phyloP scores from a whole-genome alignment of 345 rosid species.

The Hypericum androsaemum region DNA sequence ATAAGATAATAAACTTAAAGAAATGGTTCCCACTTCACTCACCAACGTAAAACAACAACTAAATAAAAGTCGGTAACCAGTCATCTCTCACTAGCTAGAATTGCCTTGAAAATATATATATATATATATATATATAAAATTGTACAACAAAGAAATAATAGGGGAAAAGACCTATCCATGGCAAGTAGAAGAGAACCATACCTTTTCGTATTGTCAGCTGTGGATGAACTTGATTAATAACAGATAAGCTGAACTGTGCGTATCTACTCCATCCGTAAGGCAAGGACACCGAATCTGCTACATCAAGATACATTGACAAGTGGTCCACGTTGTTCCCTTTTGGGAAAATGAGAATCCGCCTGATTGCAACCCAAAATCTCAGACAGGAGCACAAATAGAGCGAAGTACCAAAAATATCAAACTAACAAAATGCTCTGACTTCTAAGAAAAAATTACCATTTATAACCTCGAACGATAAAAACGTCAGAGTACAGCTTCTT shows the following conservation, averaged over 20 bases:
- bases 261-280: constrained; percentile 95
- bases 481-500: constrained; percentile 69
- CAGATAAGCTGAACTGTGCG: constrained; percentile 82
- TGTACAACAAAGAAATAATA: background rate
- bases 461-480: constrained; percentile 74
- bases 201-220: constrained; percentile 79
- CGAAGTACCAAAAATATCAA: background rate
- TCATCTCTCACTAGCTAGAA: too few species aligned
- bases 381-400: background rate
- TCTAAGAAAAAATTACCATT: constrained; percentile 42
- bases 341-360: constrained; percentile 86
- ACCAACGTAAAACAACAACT: too few species aligned
- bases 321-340: constrained; percentile 89
- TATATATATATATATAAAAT: background rate
- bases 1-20: too few species aligned
- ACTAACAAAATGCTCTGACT: background rate
- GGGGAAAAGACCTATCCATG: background rate
- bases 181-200: constrained; percentile 11
- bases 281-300: constrained; percentile 68
- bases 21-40: too few species aligned
- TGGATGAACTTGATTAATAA: constrained; percentile 66
- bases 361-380: constrained; percentile 19
- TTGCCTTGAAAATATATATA: too few species aligned
- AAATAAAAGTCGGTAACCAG: too few species aligned
- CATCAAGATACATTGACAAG: constrained; percentile 94